A percentile compares a stretch with the other conserved stretches of the same genome.
phyloP scores from a whole-genome alignment of 371 early-diverging fungal species.

The Apophysomyces elegans region DNA sequence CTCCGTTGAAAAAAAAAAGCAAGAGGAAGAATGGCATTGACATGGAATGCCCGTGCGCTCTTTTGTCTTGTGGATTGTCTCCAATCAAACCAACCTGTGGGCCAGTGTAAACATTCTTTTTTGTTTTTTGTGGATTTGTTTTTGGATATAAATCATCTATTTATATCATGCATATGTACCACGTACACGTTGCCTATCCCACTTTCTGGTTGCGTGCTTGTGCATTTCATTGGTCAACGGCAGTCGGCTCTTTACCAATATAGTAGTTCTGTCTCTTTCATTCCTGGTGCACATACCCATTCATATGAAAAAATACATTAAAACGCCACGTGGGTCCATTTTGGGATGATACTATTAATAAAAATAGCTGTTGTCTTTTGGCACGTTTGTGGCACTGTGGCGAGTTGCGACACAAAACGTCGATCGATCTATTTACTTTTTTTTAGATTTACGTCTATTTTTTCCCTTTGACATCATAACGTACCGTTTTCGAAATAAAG shows the following conservation, averaged over 20 bases:
- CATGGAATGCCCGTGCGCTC: constrained; percentile 5
- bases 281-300: constrained; percentile 3
- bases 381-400: constrained; percentile 2
- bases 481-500: too few relatives aligned
- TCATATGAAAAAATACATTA: not conserved
- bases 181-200: not conserved
- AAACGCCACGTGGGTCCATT: constrained; percentile 1
- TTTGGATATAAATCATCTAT: not conserved
- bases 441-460: not conserved
- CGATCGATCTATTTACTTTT: not conserved
- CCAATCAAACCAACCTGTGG: not conserved
- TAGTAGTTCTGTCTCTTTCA: not conserved
- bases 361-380: constrained; percentile 2
- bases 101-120: not conserved
- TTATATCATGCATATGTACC: constrained; percentile 7
- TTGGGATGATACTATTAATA: constrained; percentile 2
- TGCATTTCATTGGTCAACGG: not conserved
- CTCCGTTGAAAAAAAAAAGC: not conserved
- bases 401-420: constrained; percentile 1
- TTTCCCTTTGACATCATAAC: not conserved
- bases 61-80: too few relatives aligned
- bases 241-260: not conserved
- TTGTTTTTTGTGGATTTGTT: not conserved
- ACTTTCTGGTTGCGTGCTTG: not conserved
- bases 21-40: not conserved